Conservation (phyloP, 441 rosid species). For the Croton laevigatus region DNA sequence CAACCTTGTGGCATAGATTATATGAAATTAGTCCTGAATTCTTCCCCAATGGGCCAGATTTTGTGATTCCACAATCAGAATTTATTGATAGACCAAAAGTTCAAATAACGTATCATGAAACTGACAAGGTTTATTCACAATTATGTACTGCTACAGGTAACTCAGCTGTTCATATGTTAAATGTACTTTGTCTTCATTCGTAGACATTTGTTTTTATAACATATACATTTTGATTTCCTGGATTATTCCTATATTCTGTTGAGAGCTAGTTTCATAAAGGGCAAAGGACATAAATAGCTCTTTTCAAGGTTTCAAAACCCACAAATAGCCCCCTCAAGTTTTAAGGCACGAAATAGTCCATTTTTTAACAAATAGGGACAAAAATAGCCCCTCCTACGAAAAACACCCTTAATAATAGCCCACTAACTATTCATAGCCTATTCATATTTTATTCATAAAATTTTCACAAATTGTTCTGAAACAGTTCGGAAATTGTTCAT, state of each 20-base stretch:
- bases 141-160: conserved; percentile 49
- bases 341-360: too few species aligned
- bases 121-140: conserved; percentile 25
- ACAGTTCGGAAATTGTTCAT: too few species aligned
- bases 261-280: neutral
- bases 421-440: too few species aligned
- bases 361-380: too few species aligned
- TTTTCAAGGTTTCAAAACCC: too few species aligned
- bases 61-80: conserved; percentile 37
- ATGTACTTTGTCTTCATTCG: neutral
- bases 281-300: too few species aligned
- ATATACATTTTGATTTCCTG: conserved; percentile 3
- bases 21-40: conserved; percentile 51
- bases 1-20: conserved; percentile 68
- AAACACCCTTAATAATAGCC: too few species aligned
- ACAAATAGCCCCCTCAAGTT: too few species aligned
- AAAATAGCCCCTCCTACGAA: too few species aligned
- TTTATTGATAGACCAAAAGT: conserved; percentile 65
- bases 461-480: too few species aligned
- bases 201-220: neutral
- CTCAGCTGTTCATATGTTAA: neutral
- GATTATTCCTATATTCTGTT: conserved; percentile 3
- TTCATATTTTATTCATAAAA: too few species aligned
- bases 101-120: conserved; percentile 46
- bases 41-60: conserved; percentile 70